A percentile compares a stretch with the other conserved stretches of the same genome.
These are phyloP conservation scores for Citrus mangshanensis DNA, from an alignment of 345 rosid genomes.

Conservation along the genomic window DNA sequence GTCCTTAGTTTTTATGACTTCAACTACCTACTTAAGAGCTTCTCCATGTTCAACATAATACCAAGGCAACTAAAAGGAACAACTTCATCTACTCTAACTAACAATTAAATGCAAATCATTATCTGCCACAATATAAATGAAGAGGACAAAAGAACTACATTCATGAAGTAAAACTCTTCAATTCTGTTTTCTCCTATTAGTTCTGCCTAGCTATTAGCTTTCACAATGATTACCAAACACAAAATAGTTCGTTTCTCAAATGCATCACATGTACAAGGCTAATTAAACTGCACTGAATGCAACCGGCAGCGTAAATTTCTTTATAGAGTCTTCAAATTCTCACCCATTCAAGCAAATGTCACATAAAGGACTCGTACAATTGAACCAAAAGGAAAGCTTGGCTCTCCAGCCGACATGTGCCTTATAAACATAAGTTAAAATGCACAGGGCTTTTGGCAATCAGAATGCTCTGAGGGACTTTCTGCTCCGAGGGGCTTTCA, in stretches of 20 bases:
- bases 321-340: background rate
- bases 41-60: background rate
- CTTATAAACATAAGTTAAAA: background rate
- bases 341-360: background rate
- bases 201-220: background rate
- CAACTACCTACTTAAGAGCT: background rate
- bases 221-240: background rate
- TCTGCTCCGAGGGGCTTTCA: background rate
- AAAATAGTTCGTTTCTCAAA: background rate
- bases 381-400: background rate
- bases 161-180: background rate
- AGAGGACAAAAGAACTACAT: background rate
- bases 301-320: background rate
- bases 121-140: background rate
- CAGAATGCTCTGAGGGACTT: background rate
- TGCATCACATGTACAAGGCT: background rate
- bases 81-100: background rate
- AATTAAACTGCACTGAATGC: background rate
- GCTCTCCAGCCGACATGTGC: background rate
- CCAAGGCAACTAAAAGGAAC: background rate
- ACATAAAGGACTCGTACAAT: background rate
- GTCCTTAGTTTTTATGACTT: background rate
- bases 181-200: background rate
- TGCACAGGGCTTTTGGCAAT: background rate
- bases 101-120: conserved; percentile 9